Conservation (phyloP, 2,329 filamentous ascomycete species). For the Botrytis squamosa region DNA sequence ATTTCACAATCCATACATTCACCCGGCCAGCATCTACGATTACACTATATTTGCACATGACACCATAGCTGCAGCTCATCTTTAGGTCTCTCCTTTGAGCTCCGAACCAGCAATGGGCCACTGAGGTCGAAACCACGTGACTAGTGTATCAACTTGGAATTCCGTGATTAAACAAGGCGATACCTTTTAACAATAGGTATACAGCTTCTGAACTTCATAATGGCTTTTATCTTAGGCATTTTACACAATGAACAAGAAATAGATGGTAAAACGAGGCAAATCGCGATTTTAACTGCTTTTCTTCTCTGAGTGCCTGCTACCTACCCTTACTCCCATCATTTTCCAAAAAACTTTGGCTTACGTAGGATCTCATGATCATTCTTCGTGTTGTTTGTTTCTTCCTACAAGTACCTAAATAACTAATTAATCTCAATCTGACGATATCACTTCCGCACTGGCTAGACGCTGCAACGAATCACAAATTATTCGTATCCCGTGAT, state of each 20-base stretch:
- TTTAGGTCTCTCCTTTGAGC: background rate
- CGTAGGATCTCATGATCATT: background rate
- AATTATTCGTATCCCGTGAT: background rate
- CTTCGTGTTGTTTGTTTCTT: background rate
- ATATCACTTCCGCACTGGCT: background rate
- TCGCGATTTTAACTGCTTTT: background rate
- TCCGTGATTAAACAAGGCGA: accelerated
- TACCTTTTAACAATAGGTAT: background rate
- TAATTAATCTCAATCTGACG: background rate
- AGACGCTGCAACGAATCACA: background rate
- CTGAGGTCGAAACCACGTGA: background rate
- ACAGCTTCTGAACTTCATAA: background rate
- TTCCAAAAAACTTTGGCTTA: background rate
- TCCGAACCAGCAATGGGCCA: background rate
- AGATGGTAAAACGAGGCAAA: background rate
- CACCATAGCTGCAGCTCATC: background rate
- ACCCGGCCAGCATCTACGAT: background rate
- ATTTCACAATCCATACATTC: background rate
- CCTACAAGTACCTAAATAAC: too few relatives aligned
- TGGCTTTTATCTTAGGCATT: background rate
- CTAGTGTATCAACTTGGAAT: background rate
- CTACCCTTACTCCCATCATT: background rate
- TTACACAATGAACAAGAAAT: background rate
- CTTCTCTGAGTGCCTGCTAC: background rate
- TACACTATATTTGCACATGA: too few relatives aligned